Conservation (phyloP, 1,139 yeast genomes). For the Suhomyces anneliseae region DNA sequence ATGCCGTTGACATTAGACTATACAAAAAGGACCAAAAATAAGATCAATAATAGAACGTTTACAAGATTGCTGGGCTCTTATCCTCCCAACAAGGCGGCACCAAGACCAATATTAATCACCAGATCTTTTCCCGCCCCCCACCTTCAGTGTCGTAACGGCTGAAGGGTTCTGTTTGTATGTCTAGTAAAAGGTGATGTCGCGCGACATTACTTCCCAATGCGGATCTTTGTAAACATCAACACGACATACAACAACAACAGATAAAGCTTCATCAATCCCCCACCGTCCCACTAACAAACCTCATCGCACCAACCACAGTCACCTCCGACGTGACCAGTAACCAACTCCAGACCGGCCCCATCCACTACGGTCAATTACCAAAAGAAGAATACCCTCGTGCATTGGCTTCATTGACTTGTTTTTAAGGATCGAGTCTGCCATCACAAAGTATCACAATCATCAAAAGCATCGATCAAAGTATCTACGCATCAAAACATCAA, state of each 20-base stretch:
- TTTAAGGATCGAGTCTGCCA: not conserved
- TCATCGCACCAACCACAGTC: constrained; percentile 1
- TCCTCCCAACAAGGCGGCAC: no score
- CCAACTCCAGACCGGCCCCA: not conserved
- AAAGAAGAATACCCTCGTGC: not conserved
- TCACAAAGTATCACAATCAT: not conserved
- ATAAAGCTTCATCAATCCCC: constrained; percentile 2
- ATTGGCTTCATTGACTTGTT: not conserved
- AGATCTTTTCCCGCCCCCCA: no score
- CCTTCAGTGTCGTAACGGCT: no score
- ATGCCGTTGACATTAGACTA: no score
- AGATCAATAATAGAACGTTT: no score
- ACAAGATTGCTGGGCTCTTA: no score
- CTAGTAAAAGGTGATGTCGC: constrained; percentile 1
- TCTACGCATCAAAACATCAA: no score
- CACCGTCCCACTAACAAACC: not conserved
- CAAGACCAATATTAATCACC: no score
- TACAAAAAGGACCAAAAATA: no score
- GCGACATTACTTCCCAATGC: constrained; percentile 4
- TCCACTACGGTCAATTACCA: not conserved
- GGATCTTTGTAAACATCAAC: constrained; percentile 10
- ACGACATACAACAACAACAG: constrained; percentile 11
- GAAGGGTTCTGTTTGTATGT: not conserved
- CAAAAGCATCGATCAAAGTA: not conserved
- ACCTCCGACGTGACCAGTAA: not conserved